Evolutionary conservation across 768 basidiomycete genomes (phyloP).

Genomic region (Cystobasidium ongulense): DNA sequence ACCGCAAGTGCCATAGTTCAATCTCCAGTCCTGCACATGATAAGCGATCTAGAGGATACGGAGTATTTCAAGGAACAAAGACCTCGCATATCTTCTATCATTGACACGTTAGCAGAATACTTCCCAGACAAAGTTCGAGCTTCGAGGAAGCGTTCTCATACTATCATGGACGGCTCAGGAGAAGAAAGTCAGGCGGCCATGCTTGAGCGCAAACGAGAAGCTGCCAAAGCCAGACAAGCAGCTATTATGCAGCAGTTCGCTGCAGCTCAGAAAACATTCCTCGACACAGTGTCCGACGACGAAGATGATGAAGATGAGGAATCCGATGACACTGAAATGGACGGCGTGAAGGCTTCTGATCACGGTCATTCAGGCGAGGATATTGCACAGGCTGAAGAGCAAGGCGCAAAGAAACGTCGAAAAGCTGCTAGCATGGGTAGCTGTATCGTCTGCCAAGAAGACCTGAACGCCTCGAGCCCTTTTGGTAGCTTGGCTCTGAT

Average conservation of each 20-base stretch:
- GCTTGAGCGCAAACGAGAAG: conserved; percentile 55
- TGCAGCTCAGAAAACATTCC: conserved; percentile 78
- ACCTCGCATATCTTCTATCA: conserved; percentile 48
- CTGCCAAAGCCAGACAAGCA: conserved; percentile 82
- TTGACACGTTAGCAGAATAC: not conserved
- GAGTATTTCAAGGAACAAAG: conserved; percentile 53
- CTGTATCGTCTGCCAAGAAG: conserved; percentile 98
- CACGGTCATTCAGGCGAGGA: not conserved
- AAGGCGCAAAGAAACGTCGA: conserved; percentile 44
- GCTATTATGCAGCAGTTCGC: conserved; percentile 95
- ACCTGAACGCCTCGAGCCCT: conserved; percentile 60
- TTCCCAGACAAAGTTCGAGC: not conserved
- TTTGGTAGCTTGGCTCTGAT: conserved; percentile 82
- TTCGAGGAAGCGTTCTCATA: not conserved
- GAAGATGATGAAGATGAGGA: conserved; percentile 54
- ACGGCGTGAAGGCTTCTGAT: conserved; percentile 44
- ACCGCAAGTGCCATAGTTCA: conserved; percentile 67
- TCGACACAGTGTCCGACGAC: conserved; percentile 54
- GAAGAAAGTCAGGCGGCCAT: conserved; percentile 41
- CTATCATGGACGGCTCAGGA: conserved; percentile 39
- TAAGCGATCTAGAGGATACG: conserved; percentile 56
- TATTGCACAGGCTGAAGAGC: conserved; percentile 32
- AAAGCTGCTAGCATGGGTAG: conserved; percentile 59
- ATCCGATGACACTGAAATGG: conserved; percentile 42
- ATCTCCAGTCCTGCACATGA: conserved; percentile 67